These are phyloP conservation scores for Teunomyces pallodes DNA, from an alignment of 805 yeast species.

Conservation along the genomic window DNA sequence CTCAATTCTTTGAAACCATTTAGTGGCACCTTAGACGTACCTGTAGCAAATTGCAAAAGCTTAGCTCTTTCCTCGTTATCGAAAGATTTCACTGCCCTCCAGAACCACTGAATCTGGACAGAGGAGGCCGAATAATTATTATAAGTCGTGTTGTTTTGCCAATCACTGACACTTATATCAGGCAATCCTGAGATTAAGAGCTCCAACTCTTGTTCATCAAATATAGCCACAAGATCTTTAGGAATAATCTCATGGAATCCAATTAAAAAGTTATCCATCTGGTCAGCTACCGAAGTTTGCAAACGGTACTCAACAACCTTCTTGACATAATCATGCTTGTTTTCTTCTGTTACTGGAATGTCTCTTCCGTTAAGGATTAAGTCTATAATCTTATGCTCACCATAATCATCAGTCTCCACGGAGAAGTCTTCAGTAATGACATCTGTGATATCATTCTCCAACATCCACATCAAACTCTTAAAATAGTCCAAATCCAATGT, in stretches of 20 bases:
- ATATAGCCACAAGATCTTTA: constrained; percentile 74
- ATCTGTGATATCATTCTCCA: constrained; percentile 95
- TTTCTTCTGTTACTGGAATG: constrained; percentile 83
- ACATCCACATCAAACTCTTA: constrained; percentile 92
- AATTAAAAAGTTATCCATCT: constrained; percentile 75
- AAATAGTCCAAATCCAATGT: constrained; percentile 88
- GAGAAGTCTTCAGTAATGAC: constrained; percentile 92
- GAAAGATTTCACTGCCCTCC: constrained; percentile 96
- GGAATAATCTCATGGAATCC: constrained; percentile 94
- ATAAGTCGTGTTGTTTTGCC: constrained; percentile 84
- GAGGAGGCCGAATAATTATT: constrained; percentile 80
- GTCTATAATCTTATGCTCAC: constrained; percentile 82
- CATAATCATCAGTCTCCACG: constrained; percentile 90
- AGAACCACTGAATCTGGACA: constrained; percentile 91
- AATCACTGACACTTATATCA: constrained; percentile 91
- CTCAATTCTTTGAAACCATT: constrained; percentile 88
- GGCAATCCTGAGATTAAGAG: constrained; percentile 91
- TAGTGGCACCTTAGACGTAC: constrained; percentile 93
- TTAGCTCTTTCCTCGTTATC: constrained; percentile 94
- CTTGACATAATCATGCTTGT: constrained; percentile 85
- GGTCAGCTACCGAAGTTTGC: constrained; percentile 79
- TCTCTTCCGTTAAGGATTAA: constrained; percentile 78
- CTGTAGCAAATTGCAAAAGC: constrained; percentile 91
- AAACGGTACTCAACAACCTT: constrained; percentile 84
- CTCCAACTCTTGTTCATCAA: constrained; percentile 95